These are phyloP conservation scores for Excoecaria cochinchinensis DNA, from an alignment of 345 rosid species.

Conservation along the genomic window DNA sequence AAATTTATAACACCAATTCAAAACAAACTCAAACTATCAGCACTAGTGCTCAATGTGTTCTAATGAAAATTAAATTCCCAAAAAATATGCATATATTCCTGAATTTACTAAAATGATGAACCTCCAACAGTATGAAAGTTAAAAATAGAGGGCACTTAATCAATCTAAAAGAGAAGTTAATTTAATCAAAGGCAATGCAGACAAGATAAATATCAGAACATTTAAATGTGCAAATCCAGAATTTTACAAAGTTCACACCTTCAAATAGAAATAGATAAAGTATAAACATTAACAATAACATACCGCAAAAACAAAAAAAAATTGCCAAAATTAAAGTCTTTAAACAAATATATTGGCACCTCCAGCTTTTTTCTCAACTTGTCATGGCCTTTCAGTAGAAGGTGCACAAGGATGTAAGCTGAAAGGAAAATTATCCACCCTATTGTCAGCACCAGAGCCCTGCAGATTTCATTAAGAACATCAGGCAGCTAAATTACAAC, in stretches of 20 bases:
- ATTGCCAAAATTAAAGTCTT: constrained; percentile 7
- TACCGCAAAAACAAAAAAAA: neutral
- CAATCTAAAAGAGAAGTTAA: neutral
- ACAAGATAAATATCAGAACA: too few species aligned
- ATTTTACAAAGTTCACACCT: too few species aligned
- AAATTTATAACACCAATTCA: neutral
- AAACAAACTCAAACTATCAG: neutral
- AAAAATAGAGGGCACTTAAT: neutral
- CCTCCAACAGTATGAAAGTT: neutral
- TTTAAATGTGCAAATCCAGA: too few species aligned
- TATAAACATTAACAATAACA: neutral
- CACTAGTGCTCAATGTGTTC: too few species aligned
- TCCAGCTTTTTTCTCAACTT: constrained; percentile 74
- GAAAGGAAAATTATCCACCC: constrained; percentile 96
- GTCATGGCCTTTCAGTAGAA: constrained; percentile 76
- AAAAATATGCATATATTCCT: neutral
- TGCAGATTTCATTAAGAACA: constrained; percentile 33
- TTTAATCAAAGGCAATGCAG: neutral
- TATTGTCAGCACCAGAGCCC: constrained; percentile 67
- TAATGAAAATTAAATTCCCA: neutral
- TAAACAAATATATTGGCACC: constrained; percentile 42
- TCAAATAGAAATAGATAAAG: too few species aligned
- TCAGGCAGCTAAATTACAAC: constrained; percentile 12
- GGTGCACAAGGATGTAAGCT: constrained; percentile 66
- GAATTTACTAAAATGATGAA: neutral